Conservation (phyloP, 1,284 basidiomycete species). For the Rhodofomes roseus region DNA sequence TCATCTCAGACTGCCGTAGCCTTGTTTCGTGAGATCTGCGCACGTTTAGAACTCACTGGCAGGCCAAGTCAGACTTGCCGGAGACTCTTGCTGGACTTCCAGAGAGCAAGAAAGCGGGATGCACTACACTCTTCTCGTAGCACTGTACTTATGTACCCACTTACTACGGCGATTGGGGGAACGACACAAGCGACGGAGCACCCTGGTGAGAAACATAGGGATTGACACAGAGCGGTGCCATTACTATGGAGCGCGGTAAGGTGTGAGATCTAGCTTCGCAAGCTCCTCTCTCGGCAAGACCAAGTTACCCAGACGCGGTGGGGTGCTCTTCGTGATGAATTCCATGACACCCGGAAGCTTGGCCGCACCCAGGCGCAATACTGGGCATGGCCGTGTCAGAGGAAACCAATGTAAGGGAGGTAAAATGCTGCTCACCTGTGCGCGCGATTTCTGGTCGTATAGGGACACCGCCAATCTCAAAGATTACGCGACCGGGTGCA, state of each 20-base stretch:
- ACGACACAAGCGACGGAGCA: no score
- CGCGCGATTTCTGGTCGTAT: slow-evolving; percentile 92
- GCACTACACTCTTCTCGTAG: no score
- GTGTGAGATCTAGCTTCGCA: neutral
- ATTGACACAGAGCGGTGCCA: neutral
- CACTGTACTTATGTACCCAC: no score
- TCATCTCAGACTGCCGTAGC: no score
- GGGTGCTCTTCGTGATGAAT: slow-evolving; percentile 72
- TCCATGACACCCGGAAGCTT: slow-evolving; percentile 91
- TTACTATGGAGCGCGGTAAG: slow-evolving; percentile 1
- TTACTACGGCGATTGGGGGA: no score
- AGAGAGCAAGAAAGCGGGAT: no score
- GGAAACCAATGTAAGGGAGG: neutral
- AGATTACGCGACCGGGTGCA: slow-evolving; percentile 88
- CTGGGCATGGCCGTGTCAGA: slow-evolving; percentile 36
- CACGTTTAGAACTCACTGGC: no score
- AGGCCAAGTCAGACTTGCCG: no score
- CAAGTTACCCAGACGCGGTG: slow-evolving; percentile 78
- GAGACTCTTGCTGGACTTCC: no score
- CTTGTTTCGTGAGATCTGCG: no score
- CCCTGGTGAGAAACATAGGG: no score
- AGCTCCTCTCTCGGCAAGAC: slow-evolving; percentile 42
- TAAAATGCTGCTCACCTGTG: slow-evolving; percentile 61
- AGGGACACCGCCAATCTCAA: slow-evolving; percentile 90
- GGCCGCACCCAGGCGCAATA: slow-evolving; percentile 84